A percentile compares a stretch with the other conserved stretches of the same genome.
Conservation (phyloP, 1,284 basidiomycete genomes). For the Tilletiaria anomala region DNA sequence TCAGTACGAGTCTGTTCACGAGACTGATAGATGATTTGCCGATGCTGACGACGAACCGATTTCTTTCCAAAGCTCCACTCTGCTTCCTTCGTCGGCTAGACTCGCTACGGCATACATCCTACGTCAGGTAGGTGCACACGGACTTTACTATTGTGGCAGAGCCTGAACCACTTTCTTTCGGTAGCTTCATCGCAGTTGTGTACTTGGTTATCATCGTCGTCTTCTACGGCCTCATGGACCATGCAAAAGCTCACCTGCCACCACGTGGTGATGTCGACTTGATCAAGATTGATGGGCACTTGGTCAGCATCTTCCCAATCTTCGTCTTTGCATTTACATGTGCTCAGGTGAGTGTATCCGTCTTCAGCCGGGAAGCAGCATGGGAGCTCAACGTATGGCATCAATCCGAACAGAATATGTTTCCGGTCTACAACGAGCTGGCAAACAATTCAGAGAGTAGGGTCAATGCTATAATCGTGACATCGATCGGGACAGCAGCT, state of each 20-base stretch:
- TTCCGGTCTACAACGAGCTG: conserved; percentile 82
- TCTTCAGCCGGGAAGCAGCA: background rate
- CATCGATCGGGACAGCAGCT: conserved; percentile 57
- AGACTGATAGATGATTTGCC: background rate
- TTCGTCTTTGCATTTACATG: conserved; percentile 64
- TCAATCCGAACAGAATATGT: conserved; percentile 16
- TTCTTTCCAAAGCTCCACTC: conserved; percentile 53
- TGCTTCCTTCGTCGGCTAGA: conserved; percentile 68
- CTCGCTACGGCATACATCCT: conserved; percentile 56
- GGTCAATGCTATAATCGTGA: conserved; percentile 73
- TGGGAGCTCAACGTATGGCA: conserved; percentile 13
- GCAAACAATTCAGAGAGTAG: conserved; percentile 62
- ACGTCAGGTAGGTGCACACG: too few relatives aligned
- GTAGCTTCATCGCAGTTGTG: conserved; percentile 61
- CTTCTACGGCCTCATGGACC: conserved; percentile 19
- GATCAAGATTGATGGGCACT: conserved; percentile 57
- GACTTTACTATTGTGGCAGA: too few relatives aligned
- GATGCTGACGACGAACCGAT: background rate
- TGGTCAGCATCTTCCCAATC: conserved; percentile 71
- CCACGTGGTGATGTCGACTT: conserved; percentile 17
- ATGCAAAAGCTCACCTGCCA: conserved; percentile 15
- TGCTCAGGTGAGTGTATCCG: conserved; percentile 4
- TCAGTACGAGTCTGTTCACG: conserved; percentile 1
- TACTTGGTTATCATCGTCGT: conserved; percentile 40
- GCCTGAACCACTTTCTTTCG: too few relatives aligned